phyloP scores from a whole-genome alignment of 1,284 basidiomycete species.

The Vanrija sp. region DNA sequence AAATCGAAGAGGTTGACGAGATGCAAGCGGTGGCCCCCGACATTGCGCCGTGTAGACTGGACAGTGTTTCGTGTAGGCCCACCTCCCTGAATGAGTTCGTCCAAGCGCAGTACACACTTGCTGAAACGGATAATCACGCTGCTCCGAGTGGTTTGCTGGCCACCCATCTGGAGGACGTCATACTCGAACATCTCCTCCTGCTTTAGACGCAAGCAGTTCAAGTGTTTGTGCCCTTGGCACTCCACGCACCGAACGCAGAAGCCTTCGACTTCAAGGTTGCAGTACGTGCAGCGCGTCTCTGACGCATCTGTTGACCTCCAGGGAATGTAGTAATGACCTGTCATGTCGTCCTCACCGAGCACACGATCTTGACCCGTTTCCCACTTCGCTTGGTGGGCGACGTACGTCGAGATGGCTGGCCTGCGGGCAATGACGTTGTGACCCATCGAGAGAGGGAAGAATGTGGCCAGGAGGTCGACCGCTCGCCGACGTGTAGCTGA shows the following conservation, averaged over 20 bases:
- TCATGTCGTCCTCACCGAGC: conserved; percentile 29
- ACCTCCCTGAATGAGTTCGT: conserved; percentile 25
- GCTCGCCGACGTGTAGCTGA: conserved; percentile 57
- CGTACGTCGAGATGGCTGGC: conserved; percentile 28
- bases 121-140: conserved; percentile 27
- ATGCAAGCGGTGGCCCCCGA: conserved; percentile 32
- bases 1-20: conserved; percentile 66
- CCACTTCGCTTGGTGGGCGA: conserved; percentile 28
- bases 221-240: conserved; percentile 26
- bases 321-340: conserved; percentile 33
- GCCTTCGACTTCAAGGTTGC: conserved; percentile 22
- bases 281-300: conserved; percentile 2
- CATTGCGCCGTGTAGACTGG: conserved; percentile 12
- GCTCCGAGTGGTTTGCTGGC: neutral
- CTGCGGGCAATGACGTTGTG: conserved; percentile 53
- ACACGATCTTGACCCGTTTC: conserved; percentile 34
- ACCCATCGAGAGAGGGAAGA: conserved; percentile 65
- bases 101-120: conserved; percentile 20
- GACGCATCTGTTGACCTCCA: conserved; percentile 22
- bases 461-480: conserved; percentile 57
- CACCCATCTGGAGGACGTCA: conserved; percentile 15
- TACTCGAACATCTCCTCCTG: conserved; percentile 23
- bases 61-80: conserved; percentile 2
- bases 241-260: conserved; percentile 35
- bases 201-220: conserved; percentile 28